A percentile compares a stretch with the other conserved stretches of the same genome.
phyloP scores from a whole-genome alignment of 2,329 filamentous ascomycete species.

The Fusarium sp. region DNA sequence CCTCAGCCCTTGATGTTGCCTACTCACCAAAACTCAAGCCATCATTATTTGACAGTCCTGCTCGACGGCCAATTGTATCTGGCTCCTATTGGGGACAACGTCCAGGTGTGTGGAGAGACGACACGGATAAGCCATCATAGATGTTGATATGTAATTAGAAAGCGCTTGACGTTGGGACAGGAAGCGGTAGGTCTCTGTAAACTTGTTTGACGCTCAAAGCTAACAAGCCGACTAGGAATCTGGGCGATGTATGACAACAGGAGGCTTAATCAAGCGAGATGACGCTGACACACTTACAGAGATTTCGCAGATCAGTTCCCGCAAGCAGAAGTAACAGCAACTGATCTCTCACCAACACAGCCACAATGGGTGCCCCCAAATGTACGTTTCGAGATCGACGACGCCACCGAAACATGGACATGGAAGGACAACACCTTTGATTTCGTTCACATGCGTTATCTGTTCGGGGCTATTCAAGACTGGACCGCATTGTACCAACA shows the following conservation, averaged over 20 bases:
- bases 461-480: constrained; percentile 14
- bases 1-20: rapidly evolving
- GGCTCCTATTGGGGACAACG: background rate
- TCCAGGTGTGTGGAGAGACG: background rate
- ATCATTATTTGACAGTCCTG: constrained; percentile 20
- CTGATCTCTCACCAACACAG: constrained; percentile 19
- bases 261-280: rapidly evolving
- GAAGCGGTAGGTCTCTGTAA: background rate
- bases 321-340: constrained; percentile 3
- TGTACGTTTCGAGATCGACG: constrained; percentile 20
- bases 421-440: constrained; percentile 6
- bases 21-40: background rate
- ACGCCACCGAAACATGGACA: constrained; percentile 17
- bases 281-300: background rate
- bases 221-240: background rate
- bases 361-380: constrained; percentile 25
- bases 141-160: background rate
- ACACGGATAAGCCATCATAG: no score
- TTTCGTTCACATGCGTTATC: constrained; percentile 23
- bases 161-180: constrained; percentile 10
- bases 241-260: background rate
- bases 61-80: constrained; percentile 10
- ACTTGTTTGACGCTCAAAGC: rapidly evolving
- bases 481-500: constrained; percentile 9
- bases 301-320: constrained; percentile 27